Base-by-base conservation (phyloP, 78 protist genomes). In the Emiliania huxleyi region DNA sequence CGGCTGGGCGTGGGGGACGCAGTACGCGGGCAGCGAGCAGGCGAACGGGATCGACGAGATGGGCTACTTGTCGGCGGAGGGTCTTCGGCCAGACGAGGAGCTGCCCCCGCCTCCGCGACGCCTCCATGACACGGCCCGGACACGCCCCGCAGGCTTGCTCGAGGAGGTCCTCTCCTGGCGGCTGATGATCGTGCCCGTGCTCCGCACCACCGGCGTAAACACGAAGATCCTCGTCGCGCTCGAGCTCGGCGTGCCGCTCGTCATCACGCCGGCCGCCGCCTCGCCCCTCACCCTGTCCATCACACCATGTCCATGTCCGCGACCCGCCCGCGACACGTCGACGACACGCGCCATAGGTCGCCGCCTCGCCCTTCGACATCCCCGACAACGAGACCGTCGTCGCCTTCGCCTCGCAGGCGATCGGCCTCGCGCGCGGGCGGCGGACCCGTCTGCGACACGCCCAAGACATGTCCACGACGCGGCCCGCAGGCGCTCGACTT, bases 1-100 rank as follows among this genome's bases (percentile, higher is more conserved):
- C 42, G 81, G 81, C 37, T 71, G 81, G 81, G 81, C 81, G n/a
- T 71, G 81, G 81, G 81, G 81, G 21, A 71, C 81, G 23, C 37
- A 4, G 42, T 71, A 71, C 81, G 37, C 81, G 19, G 81, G 81
- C 43, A 35, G 18, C 45, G 42, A 71, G 42, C 15, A 29, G 42
- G 81, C 5, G 44, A 71, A 37, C 25, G 81, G 81, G 2, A 71
- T 71, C 81, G 81, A 71, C 81, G 81, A 71, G 81, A 6, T 71
- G 42, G 81, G 81, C 81, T 71, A 71, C 81, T 40, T 71, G 4
- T 19, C n/a, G 18, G 81, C 81, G 42, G 81, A 71, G 71, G n/a
- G n/a, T n/a, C n/a, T n/a, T n/a, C n/a, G n/a, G n/a, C n/a, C n/a
- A n/a, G n/a, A n/a, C n/a, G n/a, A n/a, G n/a, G n/a, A n/a, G n/a